A percentile compares a stretch with the other conserved stretches of the same genome.
Evolutionary conservation across 768 basidiomycete species (phyloP).

Genomic region (Tulasnella sp.): DNA sequence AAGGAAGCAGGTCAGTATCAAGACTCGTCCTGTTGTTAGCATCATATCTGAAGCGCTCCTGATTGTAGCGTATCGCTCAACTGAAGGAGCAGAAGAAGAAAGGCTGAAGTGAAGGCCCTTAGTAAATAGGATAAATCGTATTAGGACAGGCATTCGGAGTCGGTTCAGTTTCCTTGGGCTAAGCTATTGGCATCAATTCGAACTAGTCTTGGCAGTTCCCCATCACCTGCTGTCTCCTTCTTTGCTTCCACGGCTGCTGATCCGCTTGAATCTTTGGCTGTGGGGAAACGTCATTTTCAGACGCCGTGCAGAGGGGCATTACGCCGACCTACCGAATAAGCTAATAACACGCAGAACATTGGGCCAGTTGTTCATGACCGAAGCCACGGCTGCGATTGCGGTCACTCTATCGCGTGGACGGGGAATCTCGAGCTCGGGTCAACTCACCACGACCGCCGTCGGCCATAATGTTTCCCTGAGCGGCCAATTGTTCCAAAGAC

Average conservation of each 20-base stretch:
- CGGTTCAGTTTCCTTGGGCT: constrained; percentile 4
- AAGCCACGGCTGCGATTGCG: constrained; percentile 35
- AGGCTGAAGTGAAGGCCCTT: neutral
- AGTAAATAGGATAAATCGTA: neutral
- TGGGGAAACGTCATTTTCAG: neutral
- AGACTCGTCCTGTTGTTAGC: neutral
- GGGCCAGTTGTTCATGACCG: constrained; percentile 40
- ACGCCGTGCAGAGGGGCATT: neutral
- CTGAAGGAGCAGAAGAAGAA: constrained; percentile 74
- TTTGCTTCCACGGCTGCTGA: constrained; percentile 13
- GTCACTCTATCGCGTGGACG: constrained; percentile 4
- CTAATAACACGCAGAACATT: constrained; percentile 40
- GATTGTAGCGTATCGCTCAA: constrained; percentile 62
- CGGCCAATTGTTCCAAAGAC: constrained; percentile 37
- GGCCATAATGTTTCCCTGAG: constrained; percentile 39
- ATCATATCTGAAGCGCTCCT: neutral
- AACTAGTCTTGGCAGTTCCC: constrained; percentile 26
- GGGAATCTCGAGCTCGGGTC: neutral
- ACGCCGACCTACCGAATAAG: constrained; percentile 35
- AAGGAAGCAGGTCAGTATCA: constrained; percentile 65
- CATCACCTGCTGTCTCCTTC: neutral
- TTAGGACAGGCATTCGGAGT: neutral
- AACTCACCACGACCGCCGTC: constrained; percentile 40
- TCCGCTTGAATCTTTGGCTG: constrained; percentile 14
- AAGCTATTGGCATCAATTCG: constrained; percentile 23